phyloP scores from a whole-genome alignment of 352 stramenopile genomes.

The Pythium aquatile region DNA sequence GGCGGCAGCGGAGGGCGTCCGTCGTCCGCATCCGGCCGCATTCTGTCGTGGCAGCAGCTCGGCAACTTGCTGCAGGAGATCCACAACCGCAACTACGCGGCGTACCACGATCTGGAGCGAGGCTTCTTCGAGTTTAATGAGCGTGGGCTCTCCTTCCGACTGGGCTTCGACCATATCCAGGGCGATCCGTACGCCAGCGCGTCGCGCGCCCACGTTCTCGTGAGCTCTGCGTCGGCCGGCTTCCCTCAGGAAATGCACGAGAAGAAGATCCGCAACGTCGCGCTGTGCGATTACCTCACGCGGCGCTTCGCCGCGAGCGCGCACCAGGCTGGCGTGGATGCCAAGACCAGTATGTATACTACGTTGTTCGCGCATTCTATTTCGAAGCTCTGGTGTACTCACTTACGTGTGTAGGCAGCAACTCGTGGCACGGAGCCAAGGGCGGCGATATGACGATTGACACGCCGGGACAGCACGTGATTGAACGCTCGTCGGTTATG shows the following conservation, averaged over 20 bases:
- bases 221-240: slow-evolving; percentile 64
- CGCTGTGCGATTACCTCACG: slow-evolving; percentile 90
- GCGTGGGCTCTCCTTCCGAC: slow-evolving; percentile 52
- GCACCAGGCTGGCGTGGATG: slow-evolving; percentile 50
- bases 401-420: slow-evolving; percentile 31
- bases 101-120: slow-evolving; percentile 79
- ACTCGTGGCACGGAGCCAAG: slow-evolving; percentile 86
- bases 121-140: slow-evolving; percentile 35
- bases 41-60: slow-evolving; percentile 50
- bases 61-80: slow-evolving; percentile 47
- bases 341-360: slow-evolving; percentile 41
- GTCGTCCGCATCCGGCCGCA: background rate
- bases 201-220: slow-evolving; percentile 90
- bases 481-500: slow-evolving; percentile 90
- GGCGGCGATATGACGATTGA: slow-evolving; percentile 95
- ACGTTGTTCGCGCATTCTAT: slow-evolving; percentile 7
- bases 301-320: slow-evolving; percentile 75
- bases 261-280: slow-evolving; percentile 80
- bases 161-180: slow-evolving; percentile 94
- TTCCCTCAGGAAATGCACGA: slow-evolving; percentile 80
- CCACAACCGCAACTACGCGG: slow-evolving; percentile 81
- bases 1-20: slow-evolving; percentile 3
- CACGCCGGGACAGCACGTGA: slow-evolving; percentile 90
- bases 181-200: slow-evolving; percentile 95
- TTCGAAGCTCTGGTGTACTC: background rate